Evolutionary conservation across 2,329 filamentous ascomycete genomes (phyloP).

Genomic region (Elsinoe necatrix): DNA sequence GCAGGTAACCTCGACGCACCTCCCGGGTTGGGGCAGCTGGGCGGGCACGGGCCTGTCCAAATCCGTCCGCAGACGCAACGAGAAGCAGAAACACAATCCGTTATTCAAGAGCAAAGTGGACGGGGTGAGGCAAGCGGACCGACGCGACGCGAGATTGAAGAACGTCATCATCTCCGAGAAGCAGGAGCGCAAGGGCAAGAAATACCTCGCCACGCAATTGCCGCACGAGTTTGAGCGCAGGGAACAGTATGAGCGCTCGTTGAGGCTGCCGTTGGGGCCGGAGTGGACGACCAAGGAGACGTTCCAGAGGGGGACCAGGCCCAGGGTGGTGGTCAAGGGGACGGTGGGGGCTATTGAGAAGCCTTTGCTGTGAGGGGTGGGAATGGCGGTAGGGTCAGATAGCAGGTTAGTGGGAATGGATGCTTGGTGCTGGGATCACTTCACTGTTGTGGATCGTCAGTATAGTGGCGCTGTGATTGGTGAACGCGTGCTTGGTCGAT

Average conservation of each 20-base stretch:
- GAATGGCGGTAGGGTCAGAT: no score
- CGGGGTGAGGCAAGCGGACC: conserved; percentile 65
- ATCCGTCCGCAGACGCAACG: conserved; percentile 56
- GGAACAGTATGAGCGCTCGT: conserved; percentile 81
- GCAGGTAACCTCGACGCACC: conserved; percentile 70
- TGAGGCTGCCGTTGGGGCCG: conserved; percentile 78
- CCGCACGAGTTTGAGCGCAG: conserved; percentile 84
- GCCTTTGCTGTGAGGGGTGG: conserved; percentile 51
- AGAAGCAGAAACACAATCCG: conserved; percentile 42
- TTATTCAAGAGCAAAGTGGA: conserved; percentile 53
- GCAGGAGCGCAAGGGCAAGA: conserved; percentile 78
- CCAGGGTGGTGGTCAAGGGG: conserved; percentile 81
- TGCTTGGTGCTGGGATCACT: neutral
- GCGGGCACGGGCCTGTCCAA: conserved; percentile 72
- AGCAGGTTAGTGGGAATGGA: neutral
- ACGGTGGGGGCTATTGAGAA: conserved; percentile 80
- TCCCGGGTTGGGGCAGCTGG: conserved; percentile 94
- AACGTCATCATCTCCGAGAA: conserved; percentile 91
- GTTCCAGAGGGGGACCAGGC: conserved; percentile 83
- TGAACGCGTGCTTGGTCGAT: no score
- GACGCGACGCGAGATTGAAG: conserved; percentile 74
- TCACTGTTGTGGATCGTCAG: no score
- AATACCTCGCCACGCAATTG: conserved; percentile 74
- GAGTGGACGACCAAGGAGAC: conserved; percentile 97
- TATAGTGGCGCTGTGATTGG: no score